Evolutionary conservation across 1,284 basidiomycete species (phyloP).

Genomic region (Cryptococcus amylolentus): DNA sequence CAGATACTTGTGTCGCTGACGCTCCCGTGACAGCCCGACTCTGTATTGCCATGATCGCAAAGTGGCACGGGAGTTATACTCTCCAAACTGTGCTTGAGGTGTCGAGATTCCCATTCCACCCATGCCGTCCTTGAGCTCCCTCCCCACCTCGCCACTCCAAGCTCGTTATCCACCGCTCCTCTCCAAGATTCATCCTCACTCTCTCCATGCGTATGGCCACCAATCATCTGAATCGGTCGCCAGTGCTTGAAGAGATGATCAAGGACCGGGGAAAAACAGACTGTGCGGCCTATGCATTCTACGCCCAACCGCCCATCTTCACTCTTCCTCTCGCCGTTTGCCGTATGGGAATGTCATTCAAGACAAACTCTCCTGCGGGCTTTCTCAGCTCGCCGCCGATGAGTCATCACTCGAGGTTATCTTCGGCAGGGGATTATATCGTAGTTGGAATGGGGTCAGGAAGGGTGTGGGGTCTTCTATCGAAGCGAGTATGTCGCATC

Average conservation of each 20-base stretch:
- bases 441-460: no score
- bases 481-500: constrained; percentile 5
- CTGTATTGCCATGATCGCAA: constrained; percentile 64
- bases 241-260: not conserved
- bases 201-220: not conserved
- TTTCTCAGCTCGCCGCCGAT: not conserved
- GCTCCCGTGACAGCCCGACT: constrained; percentile 58
- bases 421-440: not conserved
- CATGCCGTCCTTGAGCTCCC: not conserved
- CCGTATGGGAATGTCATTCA: not conserved
- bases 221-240: not conserved
- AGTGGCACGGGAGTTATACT: constrained; percentile 71
- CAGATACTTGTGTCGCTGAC: not conserved
- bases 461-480: not conserved
- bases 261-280: not conserved
- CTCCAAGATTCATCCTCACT: not conserved
- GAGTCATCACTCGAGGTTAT: not conserved
- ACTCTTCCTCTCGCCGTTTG: not conserved
- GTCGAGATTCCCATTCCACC: constrained; percentile 55
- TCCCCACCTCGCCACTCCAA: not conserved
- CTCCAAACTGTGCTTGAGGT: constrained; percentile 90
- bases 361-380: not conserved
- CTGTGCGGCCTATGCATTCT: not conserved
- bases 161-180: not conserved
- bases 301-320: not conserved